Percentiles rank a stretch among this genome's conserved stretches.
phyloP scores from a whole-genome alignment of 2,329 filamentous ascomycete genomes.

The Nemania bipapillata region DNA sequence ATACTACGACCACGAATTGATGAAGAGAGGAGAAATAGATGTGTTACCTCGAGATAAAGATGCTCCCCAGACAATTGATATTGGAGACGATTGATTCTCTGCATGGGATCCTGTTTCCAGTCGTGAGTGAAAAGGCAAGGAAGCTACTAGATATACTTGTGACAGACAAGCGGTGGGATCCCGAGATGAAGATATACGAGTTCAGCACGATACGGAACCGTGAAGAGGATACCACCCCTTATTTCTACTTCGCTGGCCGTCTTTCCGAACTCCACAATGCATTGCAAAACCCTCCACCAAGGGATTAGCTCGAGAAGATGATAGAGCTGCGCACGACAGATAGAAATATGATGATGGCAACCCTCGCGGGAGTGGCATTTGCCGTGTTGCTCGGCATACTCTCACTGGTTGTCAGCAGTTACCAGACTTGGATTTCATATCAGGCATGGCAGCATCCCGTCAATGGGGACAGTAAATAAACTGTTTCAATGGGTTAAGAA shows the following conservation, averaged over 20 bases:
- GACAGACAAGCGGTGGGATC: background rate
- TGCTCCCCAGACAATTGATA: constrained; percentile 12
- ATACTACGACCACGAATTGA: too few relatives aligned
- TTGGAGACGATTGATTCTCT: constrained; percentile 9
- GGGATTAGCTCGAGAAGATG: background rate
- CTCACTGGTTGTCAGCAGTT: background rate
- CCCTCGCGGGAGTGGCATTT: background rate
- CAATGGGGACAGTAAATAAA: background rate
- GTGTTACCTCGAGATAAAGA: too few relatives aligned
- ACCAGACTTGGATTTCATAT: background rate
- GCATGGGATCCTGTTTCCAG: constrained; percentile 4
- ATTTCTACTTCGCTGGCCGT: background rate
- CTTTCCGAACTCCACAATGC: background rate
- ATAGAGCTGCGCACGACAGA: background rate
- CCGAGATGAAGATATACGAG: constrained; percentile 4
- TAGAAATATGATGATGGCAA: background rate
- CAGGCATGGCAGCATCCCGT: background rate
- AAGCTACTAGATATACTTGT: constrained; percentile 3
- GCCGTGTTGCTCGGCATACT: background rate
- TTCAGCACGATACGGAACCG: constrained; percentile 4
- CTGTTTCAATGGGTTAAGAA: background rate
- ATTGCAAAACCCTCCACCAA: background rate
- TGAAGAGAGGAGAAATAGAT: too few relatives aligned
- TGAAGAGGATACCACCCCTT: background rate
- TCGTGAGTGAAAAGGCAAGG: constrained; percentile 1